These are phyloP conservation scores for Colletotrichum caudatum DNA, from an alignment of 2,329 filamentous ascomycete species.

Conservation along the genomic window DNA sequence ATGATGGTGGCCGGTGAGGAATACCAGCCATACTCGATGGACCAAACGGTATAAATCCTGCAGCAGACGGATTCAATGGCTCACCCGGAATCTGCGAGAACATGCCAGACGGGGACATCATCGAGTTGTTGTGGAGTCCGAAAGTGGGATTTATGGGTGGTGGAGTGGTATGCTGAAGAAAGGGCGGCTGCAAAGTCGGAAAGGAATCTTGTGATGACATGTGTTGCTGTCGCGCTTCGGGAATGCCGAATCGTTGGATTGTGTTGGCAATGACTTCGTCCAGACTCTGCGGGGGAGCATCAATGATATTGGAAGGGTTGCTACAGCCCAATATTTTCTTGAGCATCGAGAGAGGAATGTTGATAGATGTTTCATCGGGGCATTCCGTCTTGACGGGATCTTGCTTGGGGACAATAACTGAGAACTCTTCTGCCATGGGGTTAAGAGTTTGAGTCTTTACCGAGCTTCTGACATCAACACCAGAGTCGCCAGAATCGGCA, in stretches of 20 bases:
- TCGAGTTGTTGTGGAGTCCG: background rate
- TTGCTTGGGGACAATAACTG: conserved; percentile 9
- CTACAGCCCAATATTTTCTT: conserved; percentile 14
- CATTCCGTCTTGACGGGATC: conserved; percentile 6
- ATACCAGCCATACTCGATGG: background rate
- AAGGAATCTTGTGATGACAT: background rate
- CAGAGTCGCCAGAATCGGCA: conserved; percentile 21
- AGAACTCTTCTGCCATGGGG: conserved; percentile 38
- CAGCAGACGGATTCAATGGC: conserved; percentile 3
- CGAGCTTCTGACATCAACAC: conserved; percentile 19
- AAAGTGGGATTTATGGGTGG: background rate
- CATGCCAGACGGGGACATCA: background rate
- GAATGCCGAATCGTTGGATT: conserved; percentile 27
- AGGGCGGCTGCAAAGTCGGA: background rate
- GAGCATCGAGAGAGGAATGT: conserved; percentile 32
- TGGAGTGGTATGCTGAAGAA: background rate
- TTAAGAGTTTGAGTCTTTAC: conserved; percentile 29
- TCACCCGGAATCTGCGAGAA: background rate
- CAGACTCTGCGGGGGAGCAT: conserved; percentile 6
- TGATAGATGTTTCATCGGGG: conserved; percentile 29
- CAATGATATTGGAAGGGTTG: background rate
- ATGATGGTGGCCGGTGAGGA: background rate
- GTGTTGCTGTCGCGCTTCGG: background rate
- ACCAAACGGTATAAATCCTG: background rate
- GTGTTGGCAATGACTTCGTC: conserved; percentile 29